A percentile compares a stretch with the other conserved stretches of the same genome.
These are phyloP conservation scores for Amanita pallidorosea DNA, from an alignment of 768 basidiomycete species.

Conservation along the genomic window DNA sequence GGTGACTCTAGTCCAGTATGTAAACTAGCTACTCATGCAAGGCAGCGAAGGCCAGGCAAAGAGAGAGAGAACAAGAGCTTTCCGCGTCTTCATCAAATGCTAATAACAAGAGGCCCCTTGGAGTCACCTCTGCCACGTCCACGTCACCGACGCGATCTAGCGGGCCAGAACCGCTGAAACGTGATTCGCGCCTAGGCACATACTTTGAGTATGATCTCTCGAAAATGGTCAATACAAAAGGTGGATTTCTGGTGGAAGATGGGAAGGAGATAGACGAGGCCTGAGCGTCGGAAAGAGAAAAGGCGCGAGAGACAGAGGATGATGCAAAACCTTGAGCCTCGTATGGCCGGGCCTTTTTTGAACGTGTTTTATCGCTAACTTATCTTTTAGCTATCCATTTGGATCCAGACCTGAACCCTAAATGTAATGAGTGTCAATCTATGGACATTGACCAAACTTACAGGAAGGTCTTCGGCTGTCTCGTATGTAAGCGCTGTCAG, in stretches of 20 bases:
- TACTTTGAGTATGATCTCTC: constrained; percentile 97
- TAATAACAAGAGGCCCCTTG: constrained; percentile 70
- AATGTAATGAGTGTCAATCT: constrained; percentile 80
- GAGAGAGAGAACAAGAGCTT: constrained; percentile 47
- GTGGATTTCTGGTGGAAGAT: constrained; percentile 90
- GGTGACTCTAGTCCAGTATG: constrained; percentile 26
- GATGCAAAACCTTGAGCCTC: constrained; percentile 63
- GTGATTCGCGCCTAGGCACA: constrained; percentile 72
- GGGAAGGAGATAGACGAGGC: constrained; percentile 75
- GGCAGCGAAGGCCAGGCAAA: constrained; percentile 67
- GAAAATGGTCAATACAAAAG: constrained; percentile 95
- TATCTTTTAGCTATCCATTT: constrained; percentile 59
- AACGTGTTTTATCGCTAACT: background rate
- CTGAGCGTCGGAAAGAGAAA: constrained; percentile 62
- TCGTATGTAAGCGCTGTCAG: constrained; percentile 87
- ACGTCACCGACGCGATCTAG: constrained; percentile 51
- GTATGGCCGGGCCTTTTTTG: constrained; percentile 27
- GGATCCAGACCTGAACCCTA: constrained; percentile 66
- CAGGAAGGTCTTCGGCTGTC: constrained; percentile 71
- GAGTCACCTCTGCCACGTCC: constrained; percentile 43
- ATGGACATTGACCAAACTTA: constrained; percentile 81
- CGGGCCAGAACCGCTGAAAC: constrained; percentile 42
- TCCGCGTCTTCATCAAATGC: constrained; percentile 36
- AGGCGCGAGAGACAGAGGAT: constrained; percentile 73
- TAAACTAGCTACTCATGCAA: constrained; percentile 1